Percentiles rank a stretch among this genome's conserved stretches.
Conservation (phyloP, 1,284 basidiomycete genomes). For the Leccinum fallax region DNA sequence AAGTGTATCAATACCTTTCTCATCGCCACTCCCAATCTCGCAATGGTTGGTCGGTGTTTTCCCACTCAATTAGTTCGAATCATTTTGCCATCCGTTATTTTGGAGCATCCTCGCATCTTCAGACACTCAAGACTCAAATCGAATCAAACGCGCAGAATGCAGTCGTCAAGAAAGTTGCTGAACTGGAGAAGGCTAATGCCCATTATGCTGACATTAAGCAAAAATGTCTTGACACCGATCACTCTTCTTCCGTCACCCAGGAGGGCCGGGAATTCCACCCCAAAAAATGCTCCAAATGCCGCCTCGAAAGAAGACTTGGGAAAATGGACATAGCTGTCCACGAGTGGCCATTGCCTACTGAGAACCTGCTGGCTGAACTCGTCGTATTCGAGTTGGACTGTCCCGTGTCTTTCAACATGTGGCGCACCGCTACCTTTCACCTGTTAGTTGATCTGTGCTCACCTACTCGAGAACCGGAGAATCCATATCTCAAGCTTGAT, state of each 20-base stretch:
- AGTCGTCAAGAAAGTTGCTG: slow-evolving; percentile 23
- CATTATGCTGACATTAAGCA: slow-evolving; percentile 19
- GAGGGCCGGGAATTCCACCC: slow-evolving; percentile 6
- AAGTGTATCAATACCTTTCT: slow-evolving; percentile 34
- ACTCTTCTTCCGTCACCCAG: neutral
- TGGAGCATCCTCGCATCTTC: slow-evolving; percentile 18
- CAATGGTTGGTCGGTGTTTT: slow-evolving; percentile 24
- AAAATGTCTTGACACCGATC: slow-evolving; percentile 2
- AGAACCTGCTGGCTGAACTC: slow-evolving; percentile 24
- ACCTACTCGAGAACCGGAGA: neutral
- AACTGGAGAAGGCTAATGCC: slow-evolving; percentile 28
- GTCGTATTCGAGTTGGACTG: slow-evolving; percentile 49
- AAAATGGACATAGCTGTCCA: slow-evolving; percentile 40
- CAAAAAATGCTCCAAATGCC: slow-evolving; percentile 38
- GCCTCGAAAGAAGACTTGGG: slow-evolving; percentile 19
- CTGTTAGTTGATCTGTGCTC: slow-evolving; percentile 40
- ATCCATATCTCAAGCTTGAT: slow-evolving; percentile 18
- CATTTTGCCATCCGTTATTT: slow-evolving; percentile 40
- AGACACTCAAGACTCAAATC: slow-evolving; percentile 33
- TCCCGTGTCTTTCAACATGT: slow-evolving; percentile 43
- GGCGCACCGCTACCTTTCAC: slow-evolving; percentile 46
- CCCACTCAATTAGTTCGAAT: neutral
- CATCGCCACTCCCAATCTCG: slow-evolving; percentile 25
- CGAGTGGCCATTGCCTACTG: slow-evolving; percentile 53
- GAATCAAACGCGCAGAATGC: slow-evolving; percentile 23